These are phyloP conservation scores for Citrus cavaleriei DNA, from an alignment of 345 rosid species.

Conservation along the genomic window DNA sequence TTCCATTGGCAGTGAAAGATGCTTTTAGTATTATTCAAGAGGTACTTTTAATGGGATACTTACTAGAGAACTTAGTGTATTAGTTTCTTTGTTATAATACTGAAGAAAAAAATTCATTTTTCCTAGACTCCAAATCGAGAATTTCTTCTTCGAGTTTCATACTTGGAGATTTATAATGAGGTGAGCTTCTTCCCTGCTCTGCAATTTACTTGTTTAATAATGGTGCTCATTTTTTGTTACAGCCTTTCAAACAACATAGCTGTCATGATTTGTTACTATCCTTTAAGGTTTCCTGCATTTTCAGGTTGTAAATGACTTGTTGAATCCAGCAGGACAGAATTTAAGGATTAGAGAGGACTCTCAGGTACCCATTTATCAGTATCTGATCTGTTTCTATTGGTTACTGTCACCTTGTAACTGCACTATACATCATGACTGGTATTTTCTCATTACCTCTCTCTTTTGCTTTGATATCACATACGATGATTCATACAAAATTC, in stretches of 20 bases:
- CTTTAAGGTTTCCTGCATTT: slow-evolving; percentile 25
- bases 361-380: slow-evolving; percentile 52
- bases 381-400: slow-evolving; percentile 7
- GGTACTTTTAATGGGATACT: slow-evolving; percentile 43
- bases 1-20: slow-evolving; percentile 95
- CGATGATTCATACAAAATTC: not conserved
- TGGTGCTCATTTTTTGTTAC: slow-evolving; percentile 8
- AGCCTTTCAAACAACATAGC: slow-evolving; percentile 12
- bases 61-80: not conserved
- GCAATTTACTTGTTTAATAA: not conserved
- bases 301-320: slow-evolving; percentile 95
- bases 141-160: slow-evolving; percentile 95
- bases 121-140: slow-evolving; percentile 88
- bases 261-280: not conserved
- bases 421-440: not conserved
- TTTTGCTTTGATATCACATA: not conserved
- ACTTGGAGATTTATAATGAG: slow-evolving; percentile 98
- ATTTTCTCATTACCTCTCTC: not conserved
- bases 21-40: slow-evolving; percentile 97
- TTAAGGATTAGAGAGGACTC: slow-evolving; percentile 96
- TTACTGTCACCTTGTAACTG: slow-evolving; percentile 6
- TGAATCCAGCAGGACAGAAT: slow-evolving; percentile 97
- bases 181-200: slow-evolving; percentile 37
- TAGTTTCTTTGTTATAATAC: slow-evolving; percentile 13
- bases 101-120: slow-evolving; percentile 12